Evolutionary conservation across 495 filamentous ascomycete species (phyloP).

Genomic region (Astrocystis sublimbata): DNA sequence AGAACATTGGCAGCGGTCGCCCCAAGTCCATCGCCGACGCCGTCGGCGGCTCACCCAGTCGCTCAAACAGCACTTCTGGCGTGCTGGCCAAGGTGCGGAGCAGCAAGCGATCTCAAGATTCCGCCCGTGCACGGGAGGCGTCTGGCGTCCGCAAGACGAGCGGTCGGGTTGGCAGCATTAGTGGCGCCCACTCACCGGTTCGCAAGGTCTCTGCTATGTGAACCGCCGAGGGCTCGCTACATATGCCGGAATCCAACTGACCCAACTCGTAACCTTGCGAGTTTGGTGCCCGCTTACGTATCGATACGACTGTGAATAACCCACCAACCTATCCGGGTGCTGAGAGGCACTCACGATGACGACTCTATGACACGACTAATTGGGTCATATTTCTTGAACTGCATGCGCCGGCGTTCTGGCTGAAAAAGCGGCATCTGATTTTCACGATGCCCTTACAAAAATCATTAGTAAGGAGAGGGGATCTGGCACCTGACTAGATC

Average conservation of each 20-base stretch:
- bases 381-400: slow-evolving; percentile 28
- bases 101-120: slow-evolving; percentile 61
- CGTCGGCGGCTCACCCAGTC: slow-evolving; percentile 35
- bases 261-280: slow-evolving; percentile 16
- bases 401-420: slow-evolving; percentile 36
- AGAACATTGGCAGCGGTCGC: slow-evolving; percentile 49
- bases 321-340: too few relatives aligned
- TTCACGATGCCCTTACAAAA: slow-evolving; percentile 17
- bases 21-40: slow-evolving; percentile 64
- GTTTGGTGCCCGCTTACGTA: slow-evolving; percentile 24
- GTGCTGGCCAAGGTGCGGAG: slow-evolving; percentile 75
- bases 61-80: slow-evolving; percentile 63
- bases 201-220: slow-evolving; percentile 48
- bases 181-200: slow-evolving; percentile 32
- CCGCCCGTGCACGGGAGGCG: slow-evolving; percentile 51
- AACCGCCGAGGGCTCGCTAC: slow-evolving; percentile 1
- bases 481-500: neutral
- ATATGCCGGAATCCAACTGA: slow-evolving; percentile 1
- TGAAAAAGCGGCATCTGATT: slow-evolving; percentile 23
- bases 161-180: slow-evolving; percentile 84
- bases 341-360: slow-evolving; percentile 32
- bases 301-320: slow-evolving; percentile 25
- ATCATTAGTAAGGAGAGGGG: neutral
- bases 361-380: slow-evolving; percentile 35
- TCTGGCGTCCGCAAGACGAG: slow-evolving; percentile 86